Evolutionary conservation across 1,284 basidiomycete species (phyloP), one percentile per base, ranked within the genome.

Genomic region (Boletus nobilissimus): DNA sequence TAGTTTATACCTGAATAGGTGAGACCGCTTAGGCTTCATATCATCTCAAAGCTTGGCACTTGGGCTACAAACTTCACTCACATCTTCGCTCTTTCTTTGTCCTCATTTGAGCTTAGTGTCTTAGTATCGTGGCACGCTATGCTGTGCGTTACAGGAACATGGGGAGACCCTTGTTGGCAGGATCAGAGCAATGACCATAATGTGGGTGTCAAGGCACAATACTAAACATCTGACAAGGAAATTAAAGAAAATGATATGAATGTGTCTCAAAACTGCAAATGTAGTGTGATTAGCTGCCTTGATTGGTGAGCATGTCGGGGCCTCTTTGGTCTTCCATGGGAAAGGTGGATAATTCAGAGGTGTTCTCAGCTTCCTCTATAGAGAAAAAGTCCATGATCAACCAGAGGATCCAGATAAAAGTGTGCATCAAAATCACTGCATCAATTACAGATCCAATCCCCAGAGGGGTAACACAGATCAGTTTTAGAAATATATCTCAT

Each of bases 211-310:
- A 80, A 73, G 46, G 10, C 32, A 43, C 2, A 18, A 71, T 3
- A n/a, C 5, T 9, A 72, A 32, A 7, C n/a, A n/a, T 46, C 46
- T 11, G 8, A 60, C 5, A 54, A 22, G 74, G 48, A 48, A 13
- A 62, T 24, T 6, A 11, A 72, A 38, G 70, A 43, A 62, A 75
- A 73, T 26, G 14, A 26, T 36, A 92, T 95, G 83, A 83, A 96
- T 93, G 98, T 98, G 84, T 99, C 97, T 83, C 96, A 87, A 99
- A 99, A 82, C 89, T 95, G 81, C 92, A 93, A 85, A 99, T 98
- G 75, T 93, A 92, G 78, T 94, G 92, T 85, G 86, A 98, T 93
- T 76, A 91, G 89, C 77, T 87, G 36, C 88, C 88, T 43, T 92
- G 89, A 66, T 93, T 92, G 67, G 88, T 88, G 48, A 94, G 89